Evolutionary conservation across 345 rosid species (phyloP).

Genomic region (Chamaenerion angustifolium): DNA sequence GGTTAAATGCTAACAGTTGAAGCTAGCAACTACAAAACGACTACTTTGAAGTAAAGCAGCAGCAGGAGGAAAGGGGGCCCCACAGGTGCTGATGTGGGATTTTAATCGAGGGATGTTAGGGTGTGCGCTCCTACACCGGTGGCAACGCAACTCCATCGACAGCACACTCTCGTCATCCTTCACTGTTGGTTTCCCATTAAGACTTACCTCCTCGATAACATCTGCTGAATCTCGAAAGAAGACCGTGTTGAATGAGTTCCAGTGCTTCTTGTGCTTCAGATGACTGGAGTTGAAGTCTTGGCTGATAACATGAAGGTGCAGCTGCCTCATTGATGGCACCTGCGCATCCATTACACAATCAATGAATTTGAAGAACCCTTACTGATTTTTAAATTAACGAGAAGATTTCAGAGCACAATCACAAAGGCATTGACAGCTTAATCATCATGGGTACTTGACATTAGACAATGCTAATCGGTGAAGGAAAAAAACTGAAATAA

Average conservation of each 20-base stretch:
- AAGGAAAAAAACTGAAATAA: too few species aligned
- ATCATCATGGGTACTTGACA: too few species aligned
- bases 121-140: slow-evolving; percentile 73
- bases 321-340: slow-evolving; percentile 69
- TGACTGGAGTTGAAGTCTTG: slow-evolving; percentile 75
- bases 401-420: too few species aligned
- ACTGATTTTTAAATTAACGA: too few species aligned
- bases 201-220: slow-evolving; percentile 55
- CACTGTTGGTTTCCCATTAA: slow-evolving; percentile 38
- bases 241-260: slow-evolving; percentile 74
- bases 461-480: too few species aligned
- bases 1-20: too few species aligned
- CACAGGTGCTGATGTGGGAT: slow-evolving; percentile 46
- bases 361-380: too few species aligned
- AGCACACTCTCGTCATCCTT: slow-evolving; percentile 28
- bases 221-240: slow-evolving; percentile 78
- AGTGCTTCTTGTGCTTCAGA: slow-evolving; percentile 83
- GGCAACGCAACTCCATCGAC: slow-evolving; percentile 73
- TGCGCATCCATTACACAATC: slow-evolving; percentile 8
- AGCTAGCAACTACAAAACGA: slow-evolving; percentile 15
- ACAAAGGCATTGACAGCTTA: too few species aligned
- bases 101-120: slow-evolving; percentile 83
- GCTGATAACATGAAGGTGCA: slow-evolving; percentile 87
- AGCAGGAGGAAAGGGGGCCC: slow-evolving; percentile 37
- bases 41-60: slow-evolving; percentile 29